Percentiles rank a stretch among this genome's conserved stretches.
Evolutionary conservation across 306 rosid genomes (phyloP).

Genomic region (Arachis hypogaea): DNA sequence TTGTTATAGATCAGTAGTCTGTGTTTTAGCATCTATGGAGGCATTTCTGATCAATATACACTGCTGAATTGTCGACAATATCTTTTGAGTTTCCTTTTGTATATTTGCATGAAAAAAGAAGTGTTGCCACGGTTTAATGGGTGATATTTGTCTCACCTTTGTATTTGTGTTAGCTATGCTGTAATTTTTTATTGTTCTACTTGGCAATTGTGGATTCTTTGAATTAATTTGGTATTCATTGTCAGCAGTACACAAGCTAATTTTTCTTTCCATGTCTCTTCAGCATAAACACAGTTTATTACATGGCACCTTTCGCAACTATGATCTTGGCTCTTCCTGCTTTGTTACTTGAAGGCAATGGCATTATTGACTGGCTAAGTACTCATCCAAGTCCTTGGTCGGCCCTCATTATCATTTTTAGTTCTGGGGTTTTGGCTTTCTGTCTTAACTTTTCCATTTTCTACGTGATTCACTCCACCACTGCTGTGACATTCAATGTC

Average conservation of each 20-base stretch:
- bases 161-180: background rate
- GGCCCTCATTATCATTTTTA: slow-evolving; percentile 76
- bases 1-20: slow-evolving; percentile 17
- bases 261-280: slow-evolving; percentile 35
- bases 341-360: slow-evolving; percentile 84
- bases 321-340: slow-evolving; percentile 98
- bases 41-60: slow-evolving; percentile 11
- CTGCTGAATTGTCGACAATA: background rate
- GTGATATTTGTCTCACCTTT: slow-evolving; percentile 7
- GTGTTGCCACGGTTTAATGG: background rate
- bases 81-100: slow-evolving; percentile 16
- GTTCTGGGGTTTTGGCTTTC: slow-evolving; percentile 94
- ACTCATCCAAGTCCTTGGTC: slow-evolving; percentile 70
- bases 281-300: slow-evolving; percentile 97
- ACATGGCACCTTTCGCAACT: slow-evolving; percentile 98
- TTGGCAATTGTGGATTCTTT: slow-evolving; percentile 8
- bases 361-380: slow-evolving; percentile 80
- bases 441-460: slow-evolving; percentile 97
- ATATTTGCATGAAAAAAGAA: slow-evolving; percentile 15
- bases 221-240: slow-evolving; percentile 29
- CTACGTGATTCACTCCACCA: slow-evolving; percentile 95
- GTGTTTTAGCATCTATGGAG: slow-evolving; percentile 5
- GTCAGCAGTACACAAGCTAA: slow-evolving; percentile 35
- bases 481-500: slow-evolving; percentile 95
- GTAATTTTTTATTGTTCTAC: slow-evolving; percentile 13